Conservation (phyloP, 108 stramenopile species). For the Poteriospumella lacustris region DNA sequence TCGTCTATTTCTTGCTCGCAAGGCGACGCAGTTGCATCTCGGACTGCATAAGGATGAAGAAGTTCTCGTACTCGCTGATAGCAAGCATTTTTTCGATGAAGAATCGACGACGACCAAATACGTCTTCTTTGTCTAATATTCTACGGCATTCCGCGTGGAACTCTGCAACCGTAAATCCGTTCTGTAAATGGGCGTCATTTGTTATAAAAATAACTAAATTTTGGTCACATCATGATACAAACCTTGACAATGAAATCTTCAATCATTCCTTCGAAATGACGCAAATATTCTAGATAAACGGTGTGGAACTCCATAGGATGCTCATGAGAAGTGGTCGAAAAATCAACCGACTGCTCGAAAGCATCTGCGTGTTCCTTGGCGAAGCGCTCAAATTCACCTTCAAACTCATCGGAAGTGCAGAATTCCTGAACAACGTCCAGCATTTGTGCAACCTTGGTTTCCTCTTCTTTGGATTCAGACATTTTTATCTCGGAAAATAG, state of each 20-base stretch:
- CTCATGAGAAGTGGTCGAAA: background rate
- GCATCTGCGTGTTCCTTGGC: background rate
- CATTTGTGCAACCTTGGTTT: background rate
- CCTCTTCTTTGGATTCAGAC: no score
- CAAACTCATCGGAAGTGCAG: background rate
- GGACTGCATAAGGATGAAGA: constrained; percentile 1
- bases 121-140: background rate
- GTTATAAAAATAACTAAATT: background rate
- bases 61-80: constrained; percentile 16
- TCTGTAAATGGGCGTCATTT: background rate
- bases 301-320: background rate
- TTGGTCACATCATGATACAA: background rate
- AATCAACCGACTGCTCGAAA: background rate
- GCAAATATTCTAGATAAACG: background rate
- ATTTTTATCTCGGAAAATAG: no score
- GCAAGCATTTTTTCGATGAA: constrained; percentile 24
- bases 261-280: background rate
- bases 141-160: background rate
- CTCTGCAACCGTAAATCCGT: background rate
- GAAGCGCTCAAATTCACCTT: background rate
- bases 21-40: background rate
- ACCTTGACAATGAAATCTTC: constrained; percentile 12
- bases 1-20: background rate
- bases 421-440: background rate
- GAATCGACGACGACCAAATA: background rate